Evolutionary conservation across 106 monocot genomes (phyloP).

Genomic region (Acorus calamus): DNA sequence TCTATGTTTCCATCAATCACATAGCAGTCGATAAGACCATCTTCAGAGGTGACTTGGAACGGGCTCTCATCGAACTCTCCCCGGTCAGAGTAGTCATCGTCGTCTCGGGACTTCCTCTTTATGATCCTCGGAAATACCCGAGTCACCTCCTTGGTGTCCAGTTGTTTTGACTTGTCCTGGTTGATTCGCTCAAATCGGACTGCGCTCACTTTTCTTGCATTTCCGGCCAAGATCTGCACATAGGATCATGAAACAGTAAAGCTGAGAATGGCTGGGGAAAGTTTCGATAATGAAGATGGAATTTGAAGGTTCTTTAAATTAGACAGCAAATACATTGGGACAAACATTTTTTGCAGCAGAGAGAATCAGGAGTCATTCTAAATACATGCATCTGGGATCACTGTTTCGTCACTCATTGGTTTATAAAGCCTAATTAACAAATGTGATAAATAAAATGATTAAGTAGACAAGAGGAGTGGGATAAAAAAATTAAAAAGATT

Average conservation of each 20-base stretch:
- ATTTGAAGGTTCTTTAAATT: too few species aligned
- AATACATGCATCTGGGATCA: too few species aligned
- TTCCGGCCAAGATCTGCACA: slow-evolving; percentile 71
- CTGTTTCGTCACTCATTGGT: too few species aligned
- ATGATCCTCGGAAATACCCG: slow-evolving; percentile 44
- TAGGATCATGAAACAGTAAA: background rate
- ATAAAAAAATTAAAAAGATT: too few species aligned
- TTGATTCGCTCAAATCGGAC: slow-evolving; percentile 62
- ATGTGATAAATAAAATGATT: too few species aligned
- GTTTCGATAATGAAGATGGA: background rate
- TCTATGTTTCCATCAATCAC: slow-evolving; percentile 1
- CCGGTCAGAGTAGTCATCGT: background rate
- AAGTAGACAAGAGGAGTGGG: too few species aligned
- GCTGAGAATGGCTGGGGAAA: background rate
- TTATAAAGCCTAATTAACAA: too few species aligned
- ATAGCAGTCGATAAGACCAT: background rate
- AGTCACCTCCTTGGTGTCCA: slow-evolving; percentile 38
- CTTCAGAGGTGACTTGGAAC: background rate
- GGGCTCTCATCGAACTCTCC: background rate
- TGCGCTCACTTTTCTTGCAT: slow-evolving; percentile 71
- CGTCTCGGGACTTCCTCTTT: slow-evolving; percentile 39
- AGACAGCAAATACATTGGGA: too few species aligned
- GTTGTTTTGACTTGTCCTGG: slow-evolving; percentile 8
- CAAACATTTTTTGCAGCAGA: too few species aligned
- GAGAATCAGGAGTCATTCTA: too few species aligned